Evolutionary conservation across 1,139 yeast species (phyloP).

Genomic region (Arxiozyma telluris): DNA sequence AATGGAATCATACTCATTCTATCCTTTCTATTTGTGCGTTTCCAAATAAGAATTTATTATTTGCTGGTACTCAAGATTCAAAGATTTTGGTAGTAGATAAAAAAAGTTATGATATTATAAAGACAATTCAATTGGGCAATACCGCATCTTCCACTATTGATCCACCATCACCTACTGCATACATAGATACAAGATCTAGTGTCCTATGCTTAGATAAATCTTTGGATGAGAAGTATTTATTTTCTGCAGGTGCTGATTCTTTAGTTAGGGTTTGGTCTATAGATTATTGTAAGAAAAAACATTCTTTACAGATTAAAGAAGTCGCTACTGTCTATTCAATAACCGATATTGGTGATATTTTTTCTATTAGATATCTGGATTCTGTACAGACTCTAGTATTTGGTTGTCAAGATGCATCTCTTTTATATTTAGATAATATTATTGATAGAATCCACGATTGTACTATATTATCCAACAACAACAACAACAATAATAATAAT

Average conservation of each 20-base stretch:
- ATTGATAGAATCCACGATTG: constrained; percentile 19
- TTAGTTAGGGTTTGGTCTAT: constrained; percentile 78
- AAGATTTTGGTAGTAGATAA: constrained; percentile 65
- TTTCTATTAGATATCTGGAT: constrained; percentile 68
- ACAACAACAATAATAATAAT: no score
- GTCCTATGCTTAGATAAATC: constrained; percentile 60
- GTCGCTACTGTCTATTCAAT: constrained; percentile 69
- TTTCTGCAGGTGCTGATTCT: constrained; percentile 88
- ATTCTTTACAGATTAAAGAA: constrained; percentile 31
- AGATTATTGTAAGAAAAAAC: constrained; percentile 16
- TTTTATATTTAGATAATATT: constrained; percentile 54
- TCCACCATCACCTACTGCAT: not conserved
- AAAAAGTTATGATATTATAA: constrained; percentile 43
- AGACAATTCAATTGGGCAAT: constrained; percentile 20
- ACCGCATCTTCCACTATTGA: not conserved
- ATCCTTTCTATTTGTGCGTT: constrained; percentile 72
- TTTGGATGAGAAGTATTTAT: constrained; percentile 50
- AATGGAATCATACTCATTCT: constrained; percentile 68
- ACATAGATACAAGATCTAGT: constrained; percentile 46
- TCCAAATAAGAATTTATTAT: constrained; percentile 48
- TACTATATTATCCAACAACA: not conserved
- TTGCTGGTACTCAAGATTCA: constrained; percentile 95
- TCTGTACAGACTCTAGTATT: constrained; percentile 54
- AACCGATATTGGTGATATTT: constrained; percentile 88
- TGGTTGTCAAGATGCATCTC: constrained; percentile 89